Conservation (phyloP, 2,329 filamentous ascomycete genomes). For the Cercospora sp. region DNA sequence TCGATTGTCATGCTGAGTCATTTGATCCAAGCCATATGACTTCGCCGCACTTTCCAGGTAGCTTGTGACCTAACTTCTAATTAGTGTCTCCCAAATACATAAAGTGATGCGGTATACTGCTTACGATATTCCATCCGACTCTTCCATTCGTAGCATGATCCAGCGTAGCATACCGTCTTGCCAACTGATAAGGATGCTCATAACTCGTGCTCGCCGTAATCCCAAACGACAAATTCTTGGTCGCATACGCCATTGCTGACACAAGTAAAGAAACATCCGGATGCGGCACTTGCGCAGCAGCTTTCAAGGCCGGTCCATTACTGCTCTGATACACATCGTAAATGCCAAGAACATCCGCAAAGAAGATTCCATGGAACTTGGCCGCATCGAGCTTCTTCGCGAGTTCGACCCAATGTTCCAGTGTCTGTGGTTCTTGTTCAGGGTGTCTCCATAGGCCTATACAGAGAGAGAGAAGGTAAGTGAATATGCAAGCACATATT, state of each 20-base stretch:
- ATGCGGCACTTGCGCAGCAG: constrained; percentile 67
- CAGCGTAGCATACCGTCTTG: constrained; percentile 40
- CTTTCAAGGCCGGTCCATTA: constrained; percentile 53
- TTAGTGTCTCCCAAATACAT: background rate
- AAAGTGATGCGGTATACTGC: background rate
- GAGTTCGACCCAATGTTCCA: constrained; percentile 51
- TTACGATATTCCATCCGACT: constrained; percentile 49
- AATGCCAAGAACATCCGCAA: constrained; percentile 53
- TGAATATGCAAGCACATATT: constrained; percentile 10
- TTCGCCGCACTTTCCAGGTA: constrained; percentile 52
- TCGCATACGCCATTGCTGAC: constrained; percentile 49
- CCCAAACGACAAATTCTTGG: constrained; percentile 46
- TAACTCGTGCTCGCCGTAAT: constrained; percentile 44
- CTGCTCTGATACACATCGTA: constrained; percentile 52
- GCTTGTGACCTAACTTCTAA: constrained; percentile 43
- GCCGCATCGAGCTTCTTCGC: constrained; percentile 52
- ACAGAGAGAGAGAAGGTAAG: background rate
- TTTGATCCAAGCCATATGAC: constrained; percentile 50
- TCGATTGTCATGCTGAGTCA: constrained; percentile 53
- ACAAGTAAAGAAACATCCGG: constrained; percentile 54
- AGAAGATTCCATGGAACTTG: constrained; percentile 55
- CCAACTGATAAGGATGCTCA: constrained; percentile 41
- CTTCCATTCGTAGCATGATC: constrained; percentile 43
- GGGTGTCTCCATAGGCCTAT: constrained; percentile 38
- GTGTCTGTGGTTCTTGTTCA: constrained; percentile 43